Evolutionary conservation across 495 filamentous ascomycete genomes (phyloP).

Genomic region (Xylaria castorea): DNA sequence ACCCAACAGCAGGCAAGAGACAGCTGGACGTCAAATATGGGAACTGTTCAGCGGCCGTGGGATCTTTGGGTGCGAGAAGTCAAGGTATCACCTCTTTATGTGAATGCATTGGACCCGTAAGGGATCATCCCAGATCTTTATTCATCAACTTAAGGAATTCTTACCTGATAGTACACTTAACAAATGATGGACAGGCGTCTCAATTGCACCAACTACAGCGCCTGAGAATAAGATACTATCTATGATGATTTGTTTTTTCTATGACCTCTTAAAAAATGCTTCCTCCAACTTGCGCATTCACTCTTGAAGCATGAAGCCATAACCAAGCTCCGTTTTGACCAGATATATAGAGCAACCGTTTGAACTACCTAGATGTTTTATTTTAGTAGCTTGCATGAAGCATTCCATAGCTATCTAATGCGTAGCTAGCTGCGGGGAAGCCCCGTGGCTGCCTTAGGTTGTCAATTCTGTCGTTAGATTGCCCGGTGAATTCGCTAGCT

Average conservation of each 20-base stretch:
- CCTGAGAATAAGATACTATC: not conserved
- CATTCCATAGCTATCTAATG: not conserved
- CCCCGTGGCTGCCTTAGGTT: not conserved
- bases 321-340: not conserved
- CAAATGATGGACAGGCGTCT: not conserved
- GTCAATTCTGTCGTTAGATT: not conserved
- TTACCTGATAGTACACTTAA: not conserved
- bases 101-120: constrained; percentile 18
- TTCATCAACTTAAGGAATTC: not conserved
- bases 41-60: constrained; percentile 46
- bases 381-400: not conserved
- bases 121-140: not conserved
- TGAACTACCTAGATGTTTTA: not conserved
- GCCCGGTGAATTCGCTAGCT: too few relatives aligned
- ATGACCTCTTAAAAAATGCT: not conserved
- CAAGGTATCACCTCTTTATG: constrained; percentile 43
- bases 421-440: not conserved
- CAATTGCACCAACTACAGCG: not conserved
- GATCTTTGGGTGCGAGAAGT: constrained; percentile 53
- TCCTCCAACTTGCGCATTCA: not conserved
- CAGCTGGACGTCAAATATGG: constrained; percentile 34
- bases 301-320: not conserved
- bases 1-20: constrained; percentile 13
- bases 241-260: not conserved
- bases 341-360: not conserved